A percentile compares a stretch with the other conserved stretches of the same genome.
Evolutionary conservation across 768 basidiomycete genomes (phyloP).

Genomic region (Leccinum broughii): DNA sequence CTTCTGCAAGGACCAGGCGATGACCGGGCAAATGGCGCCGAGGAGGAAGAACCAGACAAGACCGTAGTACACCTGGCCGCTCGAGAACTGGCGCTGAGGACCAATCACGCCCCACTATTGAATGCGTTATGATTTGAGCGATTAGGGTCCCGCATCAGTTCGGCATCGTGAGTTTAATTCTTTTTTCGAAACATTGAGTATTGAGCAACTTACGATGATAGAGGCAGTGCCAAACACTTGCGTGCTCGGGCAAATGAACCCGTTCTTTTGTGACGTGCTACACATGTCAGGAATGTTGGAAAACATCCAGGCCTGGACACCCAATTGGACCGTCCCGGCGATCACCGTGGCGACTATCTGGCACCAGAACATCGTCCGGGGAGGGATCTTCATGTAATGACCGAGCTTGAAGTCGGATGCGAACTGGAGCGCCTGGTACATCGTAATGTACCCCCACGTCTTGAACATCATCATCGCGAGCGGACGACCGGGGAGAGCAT

Average conservation of each 20-base stretch:
- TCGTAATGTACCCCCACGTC: constrained; percentile 67
- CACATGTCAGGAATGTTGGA: constrained; percentile 39
- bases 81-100: constrained; percentile 70
- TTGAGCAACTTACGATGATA: constrained; percentile 43
- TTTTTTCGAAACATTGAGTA: not conserved
- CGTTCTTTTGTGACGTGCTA: constrained; percentile 21
- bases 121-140: not conserved
- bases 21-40: constrained; percentile 61
- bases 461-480: constrained; percentile 82
- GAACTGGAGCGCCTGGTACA: constrained; percentile 66
- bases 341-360: constrained; percentile 65
- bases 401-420: constrained; percentile 76
- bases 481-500: constrained; percentile 57
- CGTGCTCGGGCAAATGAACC: constrained; percentile 33
- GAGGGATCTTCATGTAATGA: constrained; percentile 71
- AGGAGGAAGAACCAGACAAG: constrained; percentile 79
- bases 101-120: constrained; percentile 75
- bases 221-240: constrained; percentile 54
- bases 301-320: constrained; percentile 63
- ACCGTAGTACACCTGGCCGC: constrained; percentile 61
- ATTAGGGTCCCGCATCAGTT: not conserved
- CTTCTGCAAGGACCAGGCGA: constrained; percentile 52
- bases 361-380: constrained; percentile 64
- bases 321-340: constrained; percentile 66
- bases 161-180: constrained; percentile 9